Percentiles rank a stretch among this genome's conserved stretches.
Evolutionary conservation across 352 stramenopile genomes (phyloP).

Genomic region (Pythium dissotocum): DNA sequence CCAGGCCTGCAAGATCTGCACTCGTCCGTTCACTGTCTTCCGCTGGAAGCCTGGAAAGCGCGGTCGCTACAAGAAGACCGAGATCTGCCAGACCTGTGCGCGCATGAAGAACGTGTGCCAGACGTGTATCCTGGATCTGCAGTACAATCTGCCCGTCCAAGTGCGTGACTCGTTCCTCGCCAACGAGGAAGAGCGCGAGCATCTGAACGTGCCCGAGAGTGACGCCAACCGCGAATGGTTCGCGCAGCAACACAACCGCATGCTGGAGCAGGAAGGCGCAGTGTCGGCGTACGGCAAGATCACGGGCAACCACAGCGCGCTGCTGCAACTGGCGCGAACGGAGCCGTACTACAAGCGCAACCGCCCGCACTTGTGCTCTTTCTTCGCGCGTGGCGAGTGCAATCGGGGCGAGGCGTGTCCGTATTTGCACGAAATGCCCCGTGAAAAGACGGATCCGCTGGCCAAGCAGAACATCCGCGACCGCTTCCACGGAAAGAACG

Average conservation of each 20-base stretch:
- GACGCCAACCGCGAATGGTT: constrained; percentile 95
- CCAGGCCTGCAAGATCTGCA: constrained; percentile 98
- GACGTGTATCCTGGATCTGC: constrained; percentile 98
- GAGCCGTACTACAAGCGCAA: constrained; percentile 93
- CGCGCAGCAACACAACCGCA: constrained; percentile 89
- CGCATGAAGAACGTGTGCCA: constrained; percentile 99
- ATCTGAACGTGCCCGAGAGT: constrained; percentile 89
- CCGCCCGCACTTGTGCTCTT: constrained; percentile 92
- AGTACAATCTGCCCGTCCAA: constrained; percentile 96
- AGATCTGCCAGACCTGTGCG: constrained; percentile 98
- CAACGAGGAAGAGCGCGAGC: constrained; percentile 45
- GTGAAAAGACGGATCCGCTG: constrained; percentile 90
- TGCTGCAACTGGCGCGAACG: constrained; percentile 83
- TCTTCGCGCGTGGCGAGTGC: constrained; percentile 94
- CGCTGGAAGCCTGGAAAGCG: constrained; percentile 97
- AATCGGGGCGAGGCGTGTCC: constrained; percentile 91
- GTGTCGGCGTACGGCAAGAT: constrained; percentile 87
- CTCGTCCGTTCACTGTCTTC: constrained; percentile 97
- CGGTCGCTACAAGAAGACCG: constrained; percentile 97
- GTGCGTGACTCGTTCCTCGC: constrained; percentile 91
- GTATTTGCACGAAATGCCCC: constrained; percentile 95
- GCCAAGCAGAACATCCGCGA: constrained; percentile 97
- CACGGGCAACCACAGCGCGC: constrained; percentile 64
- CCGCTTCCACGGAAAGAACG: constrained; percentile 93
- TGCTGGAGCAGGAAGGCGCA: constrained; percentile 90